Percentiles rank a stretch among this genome's conserved stretches.
Evolutionary conservation across 805 yeast species (phyloP).

Genomic region (Candida coquimbonensis): DNA sequence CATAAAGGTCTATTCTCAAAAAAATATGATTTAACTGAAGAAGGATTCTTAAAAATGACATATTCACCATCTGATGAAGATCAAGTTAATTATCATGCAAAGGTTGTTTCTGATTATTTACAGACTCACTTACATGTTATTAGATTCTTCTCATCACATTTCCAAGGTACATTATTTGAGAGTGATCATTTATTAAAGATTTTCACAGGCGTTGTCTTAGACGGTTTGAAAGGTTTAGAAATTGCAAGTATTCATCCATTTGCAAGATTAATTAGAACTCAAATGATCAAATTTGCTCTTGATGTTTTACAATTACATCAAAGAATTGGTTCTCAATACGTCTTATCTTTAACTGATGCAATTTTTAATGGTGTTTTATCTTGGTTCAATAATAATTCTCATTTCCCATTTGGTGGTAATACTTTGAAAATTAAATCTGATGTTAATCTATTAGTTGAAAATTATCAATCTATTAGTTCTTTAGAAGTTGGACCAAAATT

Average conservation of each 20-base stretch:
- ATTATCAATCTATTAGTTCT: constrained; percentile 25
- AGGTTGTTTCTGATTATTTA: constrained; percentile 38
- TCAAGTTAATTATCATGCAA: constrained; percentile 45
- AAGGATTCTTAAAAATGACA: constrained; percentile 74
- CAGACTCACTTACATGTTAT: constrained; percentile 69
- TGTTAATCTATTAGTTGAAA: constrained; percentile 46
- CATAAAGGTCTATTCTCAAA: constrained; percentile 60
- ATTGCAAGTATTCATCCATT: constrained; percentile 78
- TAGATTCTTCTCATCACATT: constrained; percentile 62
- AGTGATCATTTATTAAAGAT: constrained; percentile 63
- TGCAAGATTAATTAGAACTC: constrained; percentile 69
- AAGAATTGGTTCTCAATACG: constrained; percentile 40
- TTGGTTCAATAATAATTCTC: constrained; percentile 64
- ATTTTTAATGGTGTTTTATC: constrained; percentile 63
- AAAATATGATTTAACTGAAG: constrained; percentile 43
- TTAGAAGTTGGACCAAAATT: constrained; percentile 15
- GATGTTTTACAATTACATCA: constrained; percentile 54
- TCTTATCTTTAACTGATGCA: constrained; percentile 33
- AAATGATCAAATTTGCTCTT: constrained; percentile 60
- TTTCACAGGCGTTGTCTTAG: constrained; percentile 53
- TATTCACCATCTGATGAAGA: constrained; percentile 77
- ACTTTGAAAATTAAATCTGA: constrained; percentile 66
- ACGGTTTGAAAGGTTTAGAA: constrained; percentile 45
- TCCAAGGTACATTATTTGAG: constrained; percentile 71
- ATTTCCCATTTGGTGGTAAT: constrained; percentile 84